A percentile compares a stretch with the other conserved stretches of the same genome.
Conservation (phyloP, 352 stramenopile species). For the Phytopythium cucurbitacearum region DNA sequence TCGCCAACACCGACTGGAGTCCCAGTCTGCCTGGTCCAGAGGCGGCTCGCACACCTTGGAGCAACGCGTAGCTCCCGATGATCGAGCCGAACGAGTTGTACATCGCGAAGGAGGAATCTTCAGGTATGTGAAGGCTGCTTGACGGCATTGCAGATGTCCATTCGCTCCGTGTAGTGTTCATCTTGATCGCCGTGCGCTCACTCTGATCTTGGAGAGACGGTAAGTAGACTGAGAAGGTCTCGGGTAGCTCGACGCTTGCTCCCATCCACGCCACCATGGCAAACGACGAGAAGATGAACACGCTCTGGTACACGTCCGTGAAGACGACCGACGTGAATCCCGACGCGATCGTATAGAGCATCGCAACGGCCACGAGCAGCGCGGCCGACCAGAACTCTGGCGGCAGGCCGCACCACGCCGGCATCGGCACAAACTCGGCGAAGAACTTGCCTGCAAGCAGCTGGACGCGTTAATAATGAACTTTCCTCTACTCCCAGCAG, state of each 20-base stretch:
- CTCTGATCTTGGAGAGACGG: background rate
- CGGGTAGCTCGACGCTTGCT: slow-evolving; percentile 43
- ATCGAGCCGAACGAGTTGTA: slow-evolving; percentile 69
- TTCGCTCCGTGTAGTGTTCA: slow-evolving; percentile 38
- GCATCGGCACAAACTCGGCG: slow-evolving; percentile 65
- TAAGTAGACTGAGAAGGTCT: slow-evolving; percentile 56
- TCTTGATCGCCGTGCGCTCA: slow-evolving; percentile 11
- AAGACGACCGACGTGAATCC: slow-evolving; percentile 75
- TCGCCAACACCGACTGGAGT: slow-evolving; percentile 67
- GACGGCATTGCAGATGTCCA: slow-evolving; percentile 49
- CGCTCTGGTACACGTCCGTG: slow-evolving; percentile 79
- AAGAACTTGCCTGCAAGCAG: slow-evolving; percentile 55
- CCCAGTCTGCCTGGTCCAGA: slow-evolving; percentile 62
- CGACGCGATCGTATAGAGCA: slow-evolving; percentile 69
- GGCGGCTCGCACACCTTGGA: slow-evolving; percentile 64
- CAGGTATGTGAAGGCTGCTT: slow-evolving; percentile 28
- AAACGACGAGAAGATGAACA: slow-evolving; percentile 83
- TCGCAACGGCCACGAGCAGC: slow-evolving; percentile 57
- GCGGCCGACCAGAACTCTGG: slow-evolving; percentile 68
- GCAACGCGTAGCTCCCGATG: slow-evolving; percentile 49
- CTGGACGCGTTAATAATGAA: background rate
- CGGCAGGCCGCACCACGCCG: slow-evolving; percentile 43
- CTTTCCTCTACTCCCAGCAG: background rate
- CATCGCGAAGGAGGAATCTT: slow-evolving; percentile 55
- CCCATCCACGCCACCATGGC: slow-evolving; percentile 55